A percentile compares a stretch with the other conserved stretches of the same genome.
These are phyloP conservation scores for Ephemerocybe angulata DNA, from an alignment of 768 basidiomycete species.

Conservation along the genomic window DNA sequence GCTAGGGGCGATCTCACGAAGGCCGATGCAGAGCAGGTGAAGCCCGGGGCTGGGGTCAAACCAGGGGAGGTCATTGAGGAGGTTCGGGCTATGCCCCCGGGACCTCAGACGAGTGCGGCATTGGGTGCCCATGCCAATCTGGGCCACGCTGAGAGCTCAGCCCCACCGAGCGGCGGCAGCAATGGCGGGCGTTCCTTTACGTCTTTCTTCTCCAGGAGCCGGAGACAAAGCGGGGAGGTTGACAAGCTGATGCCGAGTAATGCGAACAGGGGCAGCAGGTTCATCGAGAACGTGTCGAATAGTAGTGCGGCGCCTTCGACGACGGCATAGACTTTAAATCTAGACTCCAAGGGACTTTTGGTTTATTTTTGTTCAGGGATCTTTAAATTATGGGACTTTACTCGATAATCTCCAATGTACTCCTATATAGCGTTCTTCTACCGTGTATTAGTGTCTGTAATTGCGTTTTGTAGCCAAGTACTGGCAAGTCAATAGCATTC, in stretches of 20 bases:
- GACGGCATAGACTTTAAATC: not conserved
- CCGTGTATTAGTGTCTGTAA: too few relatives aligned
- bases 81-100: not conserved
- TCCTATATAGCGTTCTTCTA: too few relatives aligned
- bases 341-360: not conserved
- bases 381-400: too few relatives aligned
- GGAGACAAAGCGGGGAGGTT: not conserved
- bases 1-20: conserved; percentile 20
- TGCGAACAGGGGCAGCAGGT: not conserved
- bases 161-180: not conserved
- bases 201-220: not conserved
- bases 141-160: not conserved
- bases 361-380: too few relatives aligned
- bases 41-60: conserved; percentile 52
- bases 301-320: not conserved
- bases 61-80: conserved; percentile 28
- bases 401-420: too few relatives aligned
- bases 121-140: not conserved
- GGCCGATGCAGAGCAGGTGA: conserved; percentile 40
- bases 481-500: too few relatives aligned
- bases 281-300: not conserved
- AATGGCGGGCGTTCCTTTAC: not conserved
- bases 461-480: too few relatives aligned
- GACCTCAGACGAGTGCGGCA: not conserved
- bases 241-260: not conserved